Base-by-base conservation (phyloP, 257 asterid genomes). In the Verbena officinalis region DNA sequence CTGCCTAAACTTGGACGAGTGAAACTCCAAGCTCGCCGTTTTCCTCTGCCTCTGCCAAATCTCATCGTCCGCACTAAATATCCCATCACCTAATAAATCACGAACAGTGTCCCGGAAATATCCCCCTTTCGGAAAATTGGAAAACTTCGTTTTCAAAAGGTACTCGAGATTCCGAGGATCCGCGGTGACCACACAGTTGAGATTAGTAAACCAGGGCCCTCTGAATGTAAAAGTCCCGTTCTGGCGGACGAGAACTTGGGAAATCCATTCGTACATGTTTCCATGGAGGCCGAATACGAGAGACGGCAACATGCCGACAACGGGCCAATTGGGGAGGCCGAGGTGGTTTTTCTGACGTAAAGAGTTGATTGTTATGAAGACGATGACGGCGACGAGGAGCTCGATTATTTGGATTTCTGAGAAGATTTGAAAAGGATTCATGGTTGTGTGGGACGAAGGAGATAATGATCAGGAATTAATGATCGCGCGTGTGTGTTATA, bases 281-380 rank as follows among this genome's bases (percentile, higher is more conserved):
- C 78, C 82, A 0, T 27, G 80, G 43, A 89, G 64, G 2, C 91
- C 98, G 12, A 69, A 14, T 9, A 92, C 11, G 9, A 92, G 81
- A 9, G 98, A 89, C 2, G 98, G 98, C 44, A 90, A 65, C 98
- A 92, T 92, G 5, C 98, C 97, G 9, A 92, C 71, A 9, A 92
- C 2, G 9, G 98, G 98, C 97, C 97, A 92, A 49, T 56, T 79
- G 0, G 90, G 78, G 11, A 92, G 78, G 16, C 96, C 97, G 17
- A 77, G 86, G 4, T 31, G 64, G 46, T 65, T 80, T 57, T 46
- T 62, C 34, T 80, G 86, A 21, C 96, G 73, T 24, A 84, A 17
- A 5, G 77, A 78, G 65, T 77, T 82, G 39, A 92, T 73, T 3
- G 59, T 71, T 0, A 85, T 6, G 67, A 89, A 92, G 42, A 85